phyloP scores from a whole-genome alignment of 2,329 filamentous ascomycete genomes.

The Domatiomyces catenatus region DNA sequence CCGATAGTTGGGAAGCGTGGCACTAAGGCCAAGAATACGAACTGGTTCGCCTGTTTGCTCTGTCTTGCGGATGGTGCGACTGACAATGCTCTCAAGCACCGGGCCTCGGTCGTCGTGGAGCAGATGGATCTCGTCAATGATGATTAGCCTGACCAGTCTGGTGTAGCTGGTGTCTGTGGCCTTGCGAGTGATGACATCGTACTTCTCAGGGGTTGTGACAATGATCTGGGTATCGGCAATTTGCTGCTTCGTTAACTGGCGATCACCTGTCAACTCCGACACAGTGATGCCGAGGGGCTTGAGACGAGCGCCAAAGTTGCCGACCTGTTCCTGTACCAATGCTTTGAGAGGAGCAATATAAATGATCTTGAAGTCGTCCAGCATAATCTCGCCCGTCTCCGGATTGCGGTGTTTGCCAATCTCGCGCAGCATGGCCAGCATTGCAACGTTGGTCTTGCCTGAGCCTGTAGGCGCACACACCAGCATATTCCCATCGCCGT shows the following conservation, averaged over 20 bases:
- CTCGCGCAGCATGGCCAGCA: constrained; percentile 90
- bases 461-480: constrained; percentile 94
- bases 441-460: constrained; percentile 96
- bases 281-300: constrained; percentile 85
- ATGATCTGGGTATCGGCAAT: constrained; percentile 97
- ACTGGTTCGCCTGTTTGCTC: constrained; percentile 92
- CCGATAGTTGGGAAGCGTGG: constrained; percentile 87
- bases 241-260: constrained; percentile 95
- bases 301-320: constrained; percentile 85
- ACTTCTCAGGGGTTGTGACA: constrained; percentile 96
- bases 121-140: constrained; percentile 96
- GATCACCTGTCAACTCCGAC: constrained; percentile 90
- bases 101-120: constrained; percentile 95
- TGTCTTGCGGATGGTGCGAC: constrained; percentile 76
- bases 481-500: constrained; percentile 92
- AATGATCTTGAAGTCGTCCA: constrained; percentile 96
- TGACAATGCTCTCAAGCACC: constrained; percentile 92
- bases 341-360: constrained; percentile 95
- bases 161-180: constrained; percentile 94
- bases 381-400: constrained; percentile 78
- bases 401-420: constrained; percentile 89
- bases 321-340: constrained; percentile 91
- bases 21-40: constrained; percentile 79
- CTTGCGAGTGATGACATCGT: constrained; percentile 97
- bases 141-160: constrained; percentile 84